Percentiles rank a stretch among this genome's conserved stretches.
Conservation (phyloP, 1,284 basidiomycete species). For the Tausonia pullulans region DNA sequence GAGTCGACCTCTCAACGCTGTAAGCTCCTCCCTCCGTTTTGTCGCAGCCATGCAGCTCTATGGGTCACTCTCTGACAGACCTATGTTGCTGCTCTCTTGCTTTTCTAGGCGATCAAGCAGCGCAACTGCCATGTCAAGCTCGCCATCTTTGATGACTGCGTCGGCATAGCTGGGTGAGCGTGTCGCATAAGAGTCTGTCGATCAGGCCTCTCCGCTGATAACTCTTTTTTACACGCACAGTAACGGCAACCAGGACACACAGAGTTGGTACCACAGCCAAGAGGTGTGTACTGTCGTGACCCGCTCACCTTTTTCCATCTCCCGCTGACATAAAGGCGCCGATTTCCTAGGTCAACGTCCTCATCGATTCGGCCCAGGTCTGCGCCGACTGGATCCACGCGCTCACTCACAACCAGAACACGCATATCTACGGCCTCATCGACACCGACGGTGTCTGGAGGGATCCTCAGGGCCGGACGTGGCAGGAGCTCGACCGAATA, state of each 20-base stretch:
- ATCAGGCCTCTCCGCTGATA: slow-evolving; percentile 3
- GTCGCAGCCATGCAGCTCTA: not conserved
- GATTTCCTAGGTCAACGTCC: slow-evolving; percentile 48
- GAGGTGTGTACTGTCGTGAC: too few relatives aligned
- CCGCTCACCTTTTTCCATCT: too few relatives aligned
- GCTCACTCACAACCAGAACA: slow-evolving; percentile 57
- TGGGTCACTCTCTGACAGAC: not conserved
- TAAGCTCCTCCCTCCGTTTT: slow-evolving; percentile 13
- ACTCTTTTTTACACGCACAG: slow-evolving; percentile 17
- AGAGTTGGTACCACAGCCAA: not conserved
- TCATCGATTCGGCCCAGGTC: slow-evolving; percentile 54
- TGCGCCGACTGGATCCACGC: slow-evolving; percentile 54
- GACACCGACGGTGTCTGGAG: slow-evolving; percentile 56
- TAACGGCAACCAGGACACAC: slow-evolving; percentile 28
- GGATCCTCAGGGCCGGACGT: slow-evolving; percentile 43
- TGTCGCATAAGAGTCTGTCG: slow-evolving; percentile 7
- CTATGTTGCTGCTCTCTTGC: not conserved
- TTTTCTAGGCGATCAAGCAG: slow-evolving; percentile 44
- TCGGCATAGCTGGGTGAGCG: slow-evolving; percentile 41
- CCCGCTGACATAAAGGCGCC: too few relatives aligned
- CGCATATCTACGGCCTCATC: slow-evolving; percentile 51
- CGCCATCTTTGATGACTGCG: slow-evolving; percentile 57
- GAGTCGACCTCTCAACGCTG: slow-evolving; percentile 57
- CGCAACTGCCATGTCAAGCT: slow-evolving; percentile 70
- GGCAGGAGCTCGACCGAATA: slow-evolving; percentile 33